Evolutionary conservation across 2,329 filamentous ascomycete genomes (phyloP).

Genomic region (Sporothrix pseudoabietina): DNA sequence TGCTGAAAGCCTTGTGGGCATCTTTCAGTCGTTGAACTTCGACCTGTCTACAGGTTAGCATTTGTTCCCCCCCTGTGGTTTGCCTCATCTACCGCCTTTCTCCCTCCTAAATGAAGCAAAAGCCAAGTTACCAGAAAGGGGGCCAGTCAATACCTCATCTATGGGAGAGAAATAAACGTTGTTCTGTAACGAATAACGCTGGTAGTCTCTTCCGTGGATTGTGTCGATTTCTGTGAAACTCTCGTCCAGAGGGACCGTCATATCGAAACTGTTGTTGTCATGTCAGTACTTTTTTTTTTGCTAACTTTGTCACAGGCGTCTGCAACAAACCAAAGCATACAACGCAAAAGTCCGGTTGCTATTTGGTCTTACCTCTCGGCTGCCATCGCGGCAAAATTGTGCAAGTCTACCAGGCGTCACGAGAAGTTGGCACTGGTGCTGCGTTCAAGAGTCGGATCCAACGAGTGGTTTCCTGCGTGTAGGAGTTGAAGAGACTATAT

Average conservation of each 20-base stretch:
- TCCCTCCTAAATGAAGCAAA: background rate
- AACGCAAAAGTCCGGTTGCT: background rate
- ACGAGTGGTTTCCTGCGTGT: background rate
- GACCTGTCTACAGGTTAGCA: conserved; percentile 51
- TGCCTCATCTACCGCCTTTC: background rate
- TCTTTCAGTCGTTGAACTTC: conserved; percentile 67
- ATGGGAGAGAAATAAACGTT: conserved; percentile 68
- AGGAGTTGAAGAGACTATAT: conserved; percentile 1
- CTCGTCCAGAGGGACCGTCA: conserved; percentile 59
- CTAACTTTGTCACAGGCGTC: background rate
- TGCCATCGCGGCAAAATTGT: conserved; percentile 26
- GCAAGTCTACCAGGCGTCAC: background rate
- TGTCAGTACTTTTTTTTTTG: conserved; percentile 32
- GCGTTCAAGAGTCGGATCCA: background rate
- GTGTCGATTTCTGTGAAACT: conserved; percentile 60
- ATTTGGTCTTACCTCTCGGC: conserved; percentile 28
- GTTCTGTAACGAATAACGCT: conserved; percentile 66
- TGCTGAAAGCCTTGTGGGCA: conserved; percentile 64
- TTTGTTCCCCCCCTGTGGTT: background rate
- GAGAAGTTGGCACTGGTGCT: background rate
- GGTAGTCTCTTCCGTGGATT: conserved; percentile 66
- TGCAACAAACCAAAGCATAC: background rate
- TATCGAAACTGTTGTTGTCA: conserved; percentile 46
- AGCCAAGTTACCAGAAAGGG: background rate
- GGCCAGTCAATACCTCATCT: conserved; percentile 63